Evolutionary conservation across 1,284 basidiomycete species (phyloP).

Genomic region (Fomitopsis betulina): DNA sequence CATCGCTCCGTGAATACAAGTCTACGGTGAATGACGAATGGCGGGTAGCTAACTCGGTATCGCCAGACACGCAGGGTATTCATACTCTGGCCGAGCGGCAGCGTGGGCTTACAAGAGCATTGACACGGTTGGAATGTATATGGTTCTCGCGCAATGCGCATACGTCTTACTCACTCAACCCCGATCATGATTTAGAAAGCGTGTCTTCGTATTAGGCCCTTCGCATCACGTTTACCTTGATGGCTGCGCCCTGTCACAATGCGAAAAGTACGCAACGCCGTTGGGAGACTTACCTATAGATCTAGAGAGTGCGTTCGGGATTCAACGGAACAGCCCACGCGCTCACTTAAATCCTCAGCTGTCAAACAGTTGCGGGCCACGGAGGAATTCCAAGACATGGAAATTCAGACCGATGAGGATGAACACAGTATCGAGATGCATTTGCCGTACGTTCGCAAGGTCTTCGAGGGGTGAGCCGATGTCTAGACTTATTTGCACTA

Average conservation of each 20-base stretch:
- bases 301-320: constrained; percentile 57
- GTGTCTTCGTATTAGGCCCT: constrained; percentile 93
- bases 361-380: constrained; percentile 67
- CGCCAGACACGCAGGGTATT: constrained; percentile 89
- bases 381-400: constrained; percentile 72
- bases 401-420: constrained; percentile 72
- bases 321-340: background rate
- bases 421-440: constrained; percentile 99
- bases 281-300: constrained; percentile 83
- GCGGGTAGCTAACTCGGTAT: constrained; percentile 3
- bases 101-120: constrained; percentile 96
- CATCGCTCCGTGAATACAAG: constrained; percentile 82
- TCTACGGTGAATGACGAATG: constrained; percentile 2
- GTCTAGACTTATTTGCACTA: background rate
- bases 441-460: constrained; percentile 86
- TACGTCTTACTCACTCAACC: background rate
- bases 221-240: constrained; percentile 91
- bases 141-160: constrained; percentile 2
- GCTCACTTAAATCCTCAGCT: constrained; percentile 37
- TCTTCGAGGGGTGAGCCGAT: constrained; percentile 69
- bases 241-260: constrained; percentile 82
- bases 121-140: constrained; percentile 77
- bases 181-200: constrained; percentile 52
- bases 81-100: constrained; percentile 90
- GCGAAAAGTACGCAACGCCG: constrained; percentile 80